These are phyloP conservation scores for Deuterostichococcus epilithicus DNA, from an alignment of 139 green algal genomes.

Conservation along the genomic window DNA sequence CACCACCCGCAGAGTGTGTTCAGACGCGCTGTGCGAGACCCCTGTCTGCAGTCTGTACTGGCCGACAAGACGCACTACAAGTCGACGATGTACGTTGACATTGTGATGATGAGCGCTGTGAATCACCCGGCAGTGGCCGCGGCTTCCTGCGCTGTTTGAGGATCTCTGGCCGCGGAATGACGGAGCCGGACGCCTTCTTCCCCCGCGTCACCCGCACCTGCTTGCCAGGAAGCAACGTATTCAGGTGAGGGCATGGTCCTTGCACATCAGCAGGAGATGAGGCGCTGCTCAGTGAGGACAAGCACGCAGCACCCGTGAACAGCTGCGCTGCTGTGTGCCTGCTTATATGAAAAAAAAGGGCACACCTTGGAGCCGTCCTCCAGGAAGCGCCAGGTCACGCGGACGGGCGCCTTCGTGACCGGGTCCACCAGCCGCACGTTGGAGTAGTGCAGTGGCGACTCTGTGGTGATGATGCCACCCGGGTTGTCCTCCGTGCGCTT, in stretches of 20 bases:
- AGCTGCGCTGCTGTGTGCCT: too few species aligned
- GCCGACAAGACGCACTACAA: too few species aligned
- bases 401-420: slow-evolving; percentile 50
- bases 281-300: too few species aligned
- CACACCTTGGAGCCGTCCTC: slow-evolving; percentile 73
- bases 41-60: too few species aligned
- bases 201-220: slow-evolving; percentile 53
- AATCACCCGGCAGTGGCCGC: background rate
- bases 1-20: background rate
- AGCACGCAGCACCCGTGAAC: too few species aligned
- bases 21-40: too few species aligned
- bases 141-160: slow-evolving; percentile 39
- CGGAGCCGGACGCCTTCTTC: slow-evolving; percentile 34
- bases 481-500: slow-evolving; percentile 49
- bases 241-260: background rate
- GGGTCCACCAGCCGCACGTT: slow-evolving; percentile 80
- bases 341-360: too few species aligned
- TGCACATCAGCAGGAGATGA: background rate
- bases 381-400: slow-evolving; percentile 46
- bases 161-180: slow-evolving; percentile 59
- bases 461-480: slow-evolving; percentile 59
- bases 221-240: background rate
- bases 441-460: slow-evolving; percentile 69
- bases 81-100: too few species aligned
- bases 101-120: too few species aligned